Evolutionary conservation across 441 rosid genomes (phyloP), one percentile per base, ranked within the genome.

Genomic region (Corymbia calophylla): DNA sequence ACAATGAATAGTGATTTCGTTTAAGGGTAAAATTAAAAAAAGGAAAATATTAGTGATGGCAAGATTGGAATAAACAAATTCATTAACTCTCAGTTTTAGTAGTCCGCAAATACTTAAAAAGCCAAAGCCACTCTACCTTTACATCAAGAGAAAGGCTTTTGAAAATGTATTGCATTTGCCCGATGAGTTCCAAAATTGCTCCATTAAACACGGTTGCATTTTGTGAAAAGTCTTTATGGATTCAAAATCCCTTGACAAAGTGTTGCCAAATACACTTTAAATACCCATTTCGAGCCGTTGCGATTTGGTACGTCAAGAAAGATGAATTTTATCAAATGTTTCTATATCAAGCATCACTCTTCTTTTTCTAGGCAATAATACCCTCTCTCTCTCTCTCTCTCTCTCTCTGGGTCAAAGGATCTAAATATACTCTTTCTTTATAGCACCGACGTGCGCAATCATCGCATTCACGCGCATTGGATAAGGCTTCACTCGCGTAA

Each of bases 231-330:
- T 4, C 4, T 62, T 62, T 6, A 62, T 16, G 21, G 19, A 5
- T 31, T 31, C 35, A 64, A n/a, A n/a, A 19, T 9, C 35, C 18
- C 35, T 15, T 3, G 19, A 7, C 31, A 64, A 64, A 64, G 35
- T n/a, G 35, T n/a, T 64, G 6, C 5, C 7, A 3, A 1, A 32
- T 4, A 4, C 23, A 32, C 7, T 32, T 13, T 1, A 32, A 73
- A 9, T 21, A 10, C 1, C 1, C 5, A 19, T 10, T 35, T 39
- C 0, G 0, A 73, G 82, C 5, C 21, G 29, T 2, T 2, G 16
- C 5, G 2, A 6, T 35, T 19, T 35, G 12, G 25, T 6, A 21
- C 1, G 5, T 1, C 5, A 21, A 21, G 27, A 0, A 35, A 2
- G 1, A 70, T 21, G 8, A 5, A 39, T 70, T 32, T 70, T 35